Percentiles rank a stretch among this genome's conserved stretches.
Conservation (phyloP, 202 grass and related monocot genomes). For the Sporobolus alterniflorus region DNA sequence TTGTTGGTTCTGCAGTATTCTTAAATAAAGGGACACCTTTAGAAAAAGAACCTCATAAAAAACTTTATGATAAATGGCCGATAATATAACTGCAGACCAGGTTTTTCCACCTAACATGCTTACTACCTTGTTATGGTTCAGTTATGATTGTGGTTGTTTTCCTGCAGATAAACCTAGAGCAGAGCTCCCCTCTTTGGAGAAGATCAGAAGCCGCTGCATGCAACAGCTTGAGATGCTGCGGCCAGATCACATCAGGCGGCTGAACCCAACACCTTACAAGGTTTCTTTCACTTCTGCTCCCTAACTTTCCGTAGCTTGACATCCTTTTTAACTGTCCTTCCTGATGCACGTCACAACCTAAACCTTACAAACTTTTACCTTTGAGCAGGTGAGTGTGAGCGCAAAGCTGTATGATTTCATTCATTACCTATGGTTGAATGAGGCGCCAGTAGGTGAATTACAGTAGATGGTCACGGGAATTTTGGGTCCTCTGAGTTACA, state of each 20-base stretch:
- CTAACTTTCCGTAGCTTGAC: background rate
- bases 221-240: constrained; percentile 88
- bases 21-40: background rate
- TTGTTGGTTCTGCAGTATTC: background rate
- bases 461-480: constrained; percentile 52
- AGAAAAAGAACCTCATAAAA: background rate
- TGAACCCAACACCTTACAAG: constrained; percentile 99
- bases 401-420: constrained; percentile 96
- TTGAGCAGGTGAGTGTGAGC: constrained; percentile 85
- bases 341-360: background rate
- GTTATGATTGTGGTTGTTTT: constrained; percentile 12
- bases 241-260: constrained; percentile 86
- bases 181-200: constrained; percentile 71
- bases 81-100: background rate
- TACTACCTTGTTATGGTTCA: background rate
- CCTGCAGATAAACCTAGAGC: constrained; percentile 68
- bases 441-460: constrained; percentile 91
- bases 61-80: background rate
- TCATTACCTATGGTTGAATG: constrained; percentile 90
- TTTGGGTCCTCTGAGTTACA: constrained; percentile 50
- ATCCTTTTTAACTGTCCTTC: background rate
- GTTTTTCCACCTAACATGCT: background rate
- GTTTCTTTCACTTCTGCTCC: constrained; percentile 23
- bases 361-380: constrained; percentile 8
- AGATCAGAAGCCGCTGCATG: constrained; percentile 90